These are phyloP conservation scores for Syzygium jambos DNA, from an alignment of 345 rosid genomes.

Conservation along the genomic window DNA sequence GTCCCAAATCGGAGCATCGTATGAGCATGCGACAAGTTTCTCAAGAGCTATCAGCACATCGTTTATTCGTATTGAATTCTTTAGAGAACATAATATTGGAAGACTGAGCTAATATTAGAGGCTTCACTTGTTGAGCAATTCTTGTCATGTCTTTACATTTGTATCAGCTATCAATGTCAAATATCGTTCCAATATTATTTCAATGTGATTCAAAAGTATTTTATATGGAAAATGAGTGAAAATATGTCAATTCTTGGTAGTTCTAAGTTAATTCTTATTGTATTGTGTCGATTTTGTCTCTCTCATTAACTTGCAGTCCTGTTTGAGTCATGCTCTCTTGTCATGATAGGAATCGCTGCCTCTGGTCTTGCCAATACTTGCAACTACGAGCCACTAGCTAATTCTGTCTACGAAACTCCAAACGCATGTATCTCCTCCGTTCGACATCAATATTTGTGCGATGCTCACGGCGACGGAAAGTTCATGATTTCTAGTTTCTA, in stretches of 20 bases:
- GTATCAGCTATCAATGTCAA: not conserved
- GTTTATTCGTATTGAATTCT: rapidly evolving
- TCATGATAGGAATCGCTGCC: not conserved
- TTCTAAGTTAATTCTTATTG: not conserved
- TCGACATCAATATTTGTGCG: not conserved
- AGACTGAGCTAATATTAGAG: not conserved
- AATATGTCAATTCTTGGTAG: not conserved
- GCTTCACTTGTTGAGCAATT: not conserved
- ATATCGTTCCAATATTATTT: not conserved
- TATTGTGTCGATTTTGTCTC: not conserved
- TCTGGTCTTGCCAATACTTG: not conserved
- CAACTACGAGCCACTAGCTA: too few relatives aligned
- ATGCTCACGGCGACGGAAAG: not conserved
- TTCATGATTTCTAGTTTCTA: not conserved
- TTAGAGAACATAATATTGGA: not conserved
- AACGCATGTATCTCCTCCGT: not conserved
- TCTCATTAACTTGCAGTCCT: not conserved
- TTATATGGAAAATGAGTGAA: not conserved
- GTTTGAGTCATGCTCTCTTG: not conserved
- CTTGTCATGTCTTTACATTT: not conserved
- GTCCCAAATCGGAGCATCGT: not conserved
- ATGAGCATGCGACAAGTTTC: not conserved
- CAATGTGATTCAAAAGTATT: not conserved
- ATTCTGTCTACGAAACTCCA: not conserved
- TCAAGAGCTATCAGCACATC: not conserved